Evolutionary conservation across 2,329 filamentous ascomycete genomes (phyloP), one percentile per base, ranked within the genome.

Genomic region (Fusarium chuoi): DNA sequence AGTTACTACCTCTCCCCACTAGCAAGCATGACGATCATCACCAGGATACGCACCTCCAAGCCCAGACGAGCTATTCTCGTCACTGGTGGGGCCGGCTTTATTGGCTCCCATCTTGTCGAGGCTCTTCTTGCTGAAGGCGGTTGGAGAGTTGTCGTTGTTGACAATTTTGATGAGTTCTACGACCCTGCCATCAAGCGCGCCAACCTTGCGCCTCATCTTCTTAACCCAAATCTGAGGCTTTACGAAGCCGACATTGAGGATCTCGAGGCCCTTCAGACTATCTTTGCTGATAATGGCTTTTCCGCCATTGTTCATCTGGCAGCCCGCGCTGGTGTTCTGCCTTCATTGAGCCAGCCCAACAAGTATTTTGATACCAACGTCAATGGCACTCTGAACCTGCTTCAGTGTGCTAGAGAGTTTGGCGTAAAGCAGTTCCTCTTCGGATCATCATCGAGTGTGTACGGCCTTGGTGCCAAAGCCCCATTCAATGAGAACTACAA

Each of bases 81-180:
- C 1, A 68, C 65, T 5, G 65, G 65, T 18, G 65, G 65, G 30
- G 65, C 62, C 10, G 65, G 65, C 44, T 68, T 68, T 15, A 68
- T 68, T 5, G 65, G 65, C 28, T 66, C 62, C 22, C 65, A 68
- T 30, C 65, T 68, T 6, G 65, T 68, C 3, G 62, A 68, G 20
- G 62, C 65, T 5, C 52, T 68, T 18, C 33, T 68, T 4, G 65
- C 65, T 6, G 62, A 68, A 3, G 52, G 62, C 15, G 58, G 55
- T 13, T 68, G 65, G 65, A 68, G 41, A n/a, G 62, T 67, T 4
- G 62, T 67, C 3, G 62, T 68, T 0, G 52, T 67, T 13, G 65
- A 68, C 45, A 68, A 67, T 12, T 68, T 68, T 9, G 45, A 68
- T n/a, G 62, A 67, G 1, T 68, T 68, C 4, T 68, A 68, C 33